phyloP scores from a whole-genome alignment of 352 stramenopile species.

The Phytophthora rubi region DNA sequence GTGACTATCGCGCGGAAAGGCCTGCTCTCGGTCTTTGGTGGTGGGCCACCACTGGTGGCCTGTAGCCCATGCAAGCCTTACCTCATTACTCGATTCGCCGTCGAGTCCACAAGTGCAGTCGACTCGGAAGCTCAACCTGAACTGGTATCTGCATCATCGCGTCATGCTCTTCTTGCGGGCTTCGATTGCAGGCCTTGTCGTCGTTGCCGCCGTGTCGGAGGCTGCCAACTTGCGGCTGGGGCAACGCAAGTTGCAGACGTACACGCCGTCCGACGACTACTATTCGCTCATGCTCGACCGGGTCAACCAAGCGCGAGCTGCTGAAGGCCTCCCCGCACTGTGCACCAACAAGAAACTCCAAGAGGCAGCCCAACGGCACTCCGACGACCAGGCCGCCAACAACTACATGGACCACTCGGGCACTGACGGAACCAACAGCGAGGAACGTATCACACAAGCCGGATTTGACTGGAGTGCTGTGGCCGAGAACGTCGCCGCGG shows the following conservation, averaged over 20 bases:
- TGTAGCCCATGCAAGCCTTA: not conserved
- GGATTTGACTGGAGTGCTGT: slow-evolving; percentile 54
- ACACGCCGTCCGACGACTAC: slow-evolving; percentile 28
- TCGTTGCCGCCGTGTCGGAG: slow-evolving; percentile 13
- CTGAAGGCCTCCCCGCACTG: slow-evolving; percentile 31
- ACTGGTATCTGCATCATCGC: slow-evolving; percentile 11
- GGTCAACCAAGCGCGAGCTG: slow-evolving; percentile 48
- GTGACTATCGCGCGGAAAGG: slow-evolving; percentile 2
- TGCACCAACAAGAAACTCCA: slow-evolving; percentile 49
- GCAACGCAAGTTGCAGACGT: slow-evolving; percentile 32
- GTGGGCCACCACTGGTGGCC: not conserved
- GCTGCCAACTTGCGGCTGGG: slow-evolving; percentile 22
- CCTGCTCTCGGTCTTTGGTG: not conserved
- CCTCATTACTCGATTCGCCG: slow-evolving; percentile 28
- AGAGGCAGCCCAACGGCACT: slow-evolving; percentile 30
- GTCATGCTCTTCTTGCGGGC: slow-evolving; percentile 21
- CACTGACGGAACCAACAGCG: slow-evolving; percentile 42
- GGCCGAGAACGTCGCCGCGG: slow-evolving; percentile 47
- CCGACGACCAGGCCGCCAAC: slow-evolving; percentile 50
- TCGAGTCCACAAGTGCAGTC: slow-evolving; percentile 21
- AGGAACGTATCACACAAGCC: slow-evolving; percentile 37
- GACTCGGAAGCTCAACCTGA: slow-evolving; percentile 8
- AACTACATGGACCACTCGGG: slow-evolving; percentile 59
- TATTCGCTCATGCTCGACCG: slow-evolving; percentile 40
- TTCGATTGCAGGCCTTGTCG: slow-evolving; percentile 17